Evolutionary conservation across 225 moss, liverwort and hornwort genomes (phyloP).

Genomic region (Polytrichum formosum): DNA sequence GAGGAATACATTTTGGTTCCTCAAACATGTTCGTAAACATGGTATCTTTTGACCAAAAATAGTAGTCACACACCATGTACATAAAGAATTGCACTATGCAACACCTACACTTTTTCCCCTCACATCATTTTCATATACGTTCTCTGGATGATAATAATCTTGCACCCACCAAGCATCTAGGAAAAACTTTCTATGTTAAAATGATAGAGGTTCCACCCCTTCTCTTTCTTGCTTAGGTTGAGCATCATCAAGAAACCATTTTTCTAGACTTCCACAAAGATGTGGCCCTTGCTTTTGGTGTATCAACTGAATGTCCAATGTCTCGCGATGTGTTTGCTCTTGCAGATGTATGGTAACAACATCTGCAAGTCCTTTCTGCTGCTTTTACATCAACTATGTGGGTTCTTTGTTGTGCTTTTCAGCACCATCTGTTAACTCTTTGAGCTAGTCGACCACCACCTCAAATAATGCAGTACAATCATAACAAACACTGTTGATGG

Average conservation of each 20-base stretch:
- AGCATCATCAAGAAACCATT: conserved; percentile 5
- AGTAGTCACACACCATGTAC: too few species aligned
- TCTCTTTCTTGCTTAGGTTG: conserved; percentile 8
- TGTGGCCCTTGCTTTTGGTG: conserved; percentile 11
- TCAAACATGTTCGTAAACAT: too few species aligned
- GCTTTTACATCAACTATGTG: conserved; percentile 12
- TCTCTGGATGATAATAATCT: too few species aligned
- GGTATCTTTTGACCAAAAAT: too few species aligned
- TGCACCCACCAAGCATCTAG: too few species aligned
- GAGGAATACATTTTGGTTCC: too few species aligned
- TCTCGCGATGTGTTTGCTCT: conserved; percentile 13
- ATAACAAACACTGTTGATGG: too few species aligned
- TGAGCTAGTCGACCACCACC: too few species aligned
- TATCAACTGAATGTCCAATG: conserved; percentile 8
- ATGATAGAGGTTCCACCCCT: neutral
- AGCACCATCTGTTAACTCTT: conserved; percentile 5
- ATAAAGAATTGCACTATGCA: too few species aligned
- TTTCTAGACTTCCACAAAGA: conserved; percentile 7
- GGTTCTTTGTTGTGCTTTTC: conserved; percentile 10
- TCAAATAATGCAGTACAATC: too few species aligned
- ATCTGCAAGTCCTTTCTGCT: conserved; percentile 11
- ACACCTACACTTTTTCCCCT: too few species aligned
- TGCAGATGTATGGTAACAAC: conserved; percentile 1
- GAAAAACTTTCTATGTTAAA: neutral
- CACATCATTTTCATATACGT: too few species aligned